Percentiles rank a stretch among this genome's conserved stretches.
Evolutionary conservation across 2,329 filamentous ascomycete species (phyloP).

Genomic region (Xylaria sp.): DNA sequence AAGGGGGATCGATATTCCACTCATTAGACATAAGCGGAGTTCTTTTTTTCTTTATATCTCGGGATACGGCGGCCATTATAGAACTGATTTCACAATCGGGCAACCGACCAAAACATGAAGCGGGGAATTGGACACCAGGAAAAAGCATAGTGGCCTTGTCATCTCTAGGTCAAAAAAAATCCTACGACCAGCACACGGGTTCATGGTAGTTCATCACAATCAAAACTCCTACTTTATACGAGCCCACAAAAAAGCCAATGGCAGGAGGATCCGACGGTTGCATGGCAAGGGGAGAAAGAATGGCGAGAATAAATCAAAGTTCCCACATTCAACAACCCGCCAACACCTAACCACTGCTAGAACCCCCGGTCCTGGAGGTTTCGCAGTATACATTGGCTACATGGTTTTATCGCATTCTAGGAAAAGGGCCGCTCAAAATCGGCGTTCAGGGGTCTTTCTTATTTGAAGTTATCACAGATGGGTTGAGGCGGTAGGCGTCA

Average conservation of each 20-base stretch:
- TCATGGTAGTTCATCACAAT: conserved; percentile 14
- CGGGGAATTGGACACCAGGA: conserved; percentile 30
- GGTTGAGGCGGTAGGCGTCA: conserved; percentile 16
- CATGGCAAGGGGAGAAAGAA: neutral
- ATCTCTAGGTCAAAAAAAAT: conserved; percentile 25
- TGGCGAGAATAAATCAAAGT: neutral
- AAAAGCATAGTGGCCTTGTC: conserved; percentile 36
- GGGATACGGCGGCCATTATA: conserved; percentile 36
- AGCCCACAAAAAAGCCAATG: conserved; percentile 14
- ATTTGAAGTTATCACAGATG: conserved; percentile 10
- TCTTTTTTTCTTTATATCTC: conserved; percentile 25
- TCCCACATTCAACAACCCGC: conserved; percentile 1
- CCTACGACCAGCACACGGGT: conserved; percentile 10
- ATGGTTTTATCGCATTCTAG: conserved; percentile 14
- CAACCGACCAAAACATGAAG: conserved; percentile 44
- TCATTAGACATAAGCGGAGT: conserved; percentile 28
- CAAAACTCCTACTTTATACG: conserved; percentile 19
- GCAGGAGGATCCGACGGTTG: neutral
- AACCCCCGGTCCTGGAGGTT: conserved; percentile 12
- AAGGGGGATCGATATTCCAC: conserved; percentile 18
- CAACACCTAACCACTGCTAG: neutral
- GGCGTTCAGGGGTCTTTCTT: conserved; percentile 28
- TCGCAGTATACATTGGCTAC: conserved; percentile 26
- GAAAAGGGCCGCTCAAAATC: conserved; percentile 19
- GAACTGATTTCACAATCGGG: conserved; percentile 46